A percentile compares a stretch with the other conserved stretches of the same genome.
These are phyloP conservation scores for Chaetomiaceae sp. DNA, from an alignment of 2,329 filamentous ascomycete species.

Conservation along the genomic window DNA sequence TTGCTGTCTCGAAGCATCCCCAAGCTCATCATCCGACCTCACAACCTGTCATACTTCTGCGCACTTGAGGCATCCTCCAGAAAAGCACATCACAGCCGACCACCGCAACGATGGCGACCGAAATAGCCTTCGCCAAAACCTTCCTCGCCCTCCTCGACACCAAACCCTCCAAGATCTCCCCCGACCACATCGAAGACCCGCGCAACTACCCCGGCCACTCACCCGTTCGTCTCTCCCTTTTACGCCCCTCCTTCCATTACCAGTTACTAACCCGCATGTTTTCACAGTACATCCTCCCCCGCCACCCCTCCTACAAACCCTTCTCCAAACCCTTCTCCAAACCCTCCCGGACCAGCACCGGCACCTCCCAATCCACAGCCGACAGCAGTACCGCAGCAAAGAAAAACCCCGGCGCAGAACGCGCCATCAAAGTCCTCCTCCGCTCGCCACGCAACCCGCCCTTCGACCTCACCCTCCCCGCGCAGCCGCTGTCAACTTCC, in stretches of 20 bases:
- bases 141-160: constrained; percentile 79
- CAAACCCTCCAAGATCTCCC: constrained; percentile 73
- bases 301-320: constrained; percentile 12
- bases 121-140: constrained; percentile 76
- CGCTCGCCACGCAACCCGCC: constrained; percentile 63
- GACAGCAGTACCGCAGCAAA: neutral
- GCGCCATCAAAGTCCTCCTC: constrained; percentile 1
- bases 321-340: constrained; percentile 16
- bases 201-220: constrained; percentile 69
- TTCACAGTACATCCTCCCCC: constrained; percentile 24
- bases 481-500: constrained; percentile 60
- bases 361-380: neutral
- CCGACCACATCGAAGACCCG: constrained; percentile 86
- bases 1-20: neutral
- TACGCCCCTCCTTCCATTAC: neutral
- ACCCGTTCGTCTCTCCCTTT: constrained; percentile 54
- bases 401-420: neutral
- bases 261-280: neutral
- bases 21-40: neutral
- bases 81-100: constrained; percentile 21
- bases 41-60: neutral
- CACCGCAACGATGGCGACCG: constrained; percentile 55
- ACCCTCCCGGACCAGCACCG: neutral
- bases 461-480: constrained; percentile 64
- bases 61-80: too few relatives aligned